These are phyloP conservation scores for Chaetomium fimeti DNA, from an alignment of 495 filamentous ascomycete genomes.

Conservation along the genomic window DNA sequence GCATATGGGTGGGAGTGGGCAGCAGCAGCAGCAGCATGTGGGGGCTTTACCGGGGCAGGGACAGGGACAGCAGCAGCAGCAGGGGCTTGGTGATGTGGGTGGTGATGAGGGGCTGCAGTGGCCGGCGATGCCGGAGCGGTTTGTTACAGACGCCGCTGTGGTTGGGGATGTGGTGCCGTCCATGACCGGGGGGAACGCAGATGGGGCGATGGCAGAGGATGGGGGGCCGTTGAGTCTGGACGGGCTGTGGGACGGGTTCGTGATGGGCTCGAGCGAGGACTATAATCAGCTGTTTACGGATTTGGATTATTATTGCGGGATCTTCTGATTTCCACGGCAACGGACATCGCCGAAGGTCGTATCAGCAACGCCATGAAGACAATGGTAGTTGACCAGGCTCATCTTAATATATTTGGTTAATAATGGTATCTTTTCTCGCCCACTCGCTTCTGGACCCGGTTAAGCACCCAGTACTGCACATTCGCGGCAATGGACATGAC, in stretches of 20 bases:
- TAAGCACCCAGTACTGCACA: conserved; percentile 31
- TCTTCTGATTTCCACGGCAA: too few relatives aligned
- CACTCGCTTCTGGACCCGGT: conserved; percentile 24
- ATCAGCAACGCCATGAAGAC: too few relatives aligned
- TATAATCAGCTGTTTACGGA: conserved; percentile 10
- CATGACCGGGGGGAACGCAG: not conserved
- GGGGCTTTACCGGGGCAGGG: too few relatives aligned
- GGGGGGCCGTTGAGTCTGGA: not conserved
- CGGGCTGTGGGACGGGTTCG: conserved; percentile 5
- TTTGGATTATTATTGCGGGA: conserved; percentile 13
- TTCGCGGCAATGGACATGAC: conserved; percentile 27
- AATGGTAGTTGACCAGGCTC: not conserved
- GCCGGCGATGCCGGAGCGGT: too few relatives aligned
- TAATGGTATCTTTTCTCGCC: conserved; percentile 23
- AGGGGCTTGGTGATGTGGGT: too few relatives aligned
- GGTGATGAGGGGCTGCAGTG: too few relatives aligned
- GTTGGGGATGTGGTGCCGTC: not conserved
- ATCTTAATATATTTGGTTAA: not conserved
- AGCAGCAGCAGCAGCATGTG: too few relatives aligned
- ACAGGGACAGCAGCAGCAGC: not conserved
- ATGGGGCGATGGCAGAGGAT: not conserved
- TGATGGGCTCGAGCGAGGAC: conserved; percentile 1
- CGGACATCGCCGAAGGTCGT: too few relatives aligned
- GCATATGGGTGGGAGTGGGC: too few relatives aligned
- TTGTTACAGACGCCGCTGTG: not conserved